Evolutionary conservation across 2,329 filamentous ascomycete species (phyloP).

Genomic region (Paraconiothyrium brasiliense): DNA sequence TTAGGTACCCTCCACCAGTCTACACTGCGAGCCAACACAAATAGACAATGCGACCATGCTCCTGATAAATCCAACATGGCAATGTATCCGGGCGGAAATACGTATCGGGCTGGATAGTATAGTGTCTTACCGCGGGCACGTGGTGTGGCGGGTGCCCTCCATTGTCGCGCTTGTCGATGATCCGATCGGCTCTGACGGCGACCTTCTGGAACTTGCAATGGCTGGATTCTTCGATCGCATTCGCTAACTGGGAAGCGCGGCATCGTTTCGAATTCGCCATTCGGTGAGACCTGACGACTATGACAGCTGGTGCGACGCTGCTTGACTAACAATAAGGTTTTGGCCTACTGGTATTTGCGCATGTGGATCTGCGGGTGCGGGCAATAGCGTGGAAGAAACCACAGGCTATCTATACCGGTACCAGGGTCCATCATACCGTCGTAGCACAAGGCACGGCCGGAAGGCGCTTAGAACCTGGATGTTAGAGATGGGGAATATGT

Average conservation of each 20-base stretch:
- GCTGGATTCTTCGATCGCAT: not conserved
- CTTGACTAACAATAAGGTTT: not conserved
- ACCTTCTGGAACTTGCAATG: conserved; percentile 1
- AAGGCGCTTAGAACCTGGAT: not conserved
- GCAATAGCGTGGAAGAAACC: not conserved
- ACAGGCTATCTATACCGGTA: not conserved
- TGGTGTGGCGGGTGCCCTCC: not conserved
- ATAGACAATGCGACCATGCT: no score
- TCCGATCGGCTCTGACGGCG: not conserved
- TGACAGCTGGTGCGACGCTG: not conserved
- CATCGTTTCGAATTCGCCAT: not conserved
- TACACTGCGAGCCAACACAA: no score
- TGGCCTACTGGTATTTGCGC: not conserved
- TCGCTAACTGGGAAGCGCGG: not conserved
- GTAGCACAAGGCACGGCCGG: not conserved
- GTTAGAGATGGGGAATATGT: not conserved
- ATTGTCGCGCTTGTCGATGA: not conserved
- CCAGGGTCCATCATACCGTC: not conserved
- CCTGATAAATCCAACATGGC: no score
- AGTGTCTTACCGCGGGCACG: not conserved
- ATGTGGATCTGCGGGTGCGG: not conserved
- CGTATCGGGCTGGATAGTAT: not conserved
- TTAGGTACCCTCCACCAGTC: no score
- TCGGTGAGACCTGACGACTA: not conserved
- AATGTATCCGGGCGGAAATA: no score